Conservation (phyloP, 768 basidiomycete genomes). For the Amyloporia xantha region DNA sequence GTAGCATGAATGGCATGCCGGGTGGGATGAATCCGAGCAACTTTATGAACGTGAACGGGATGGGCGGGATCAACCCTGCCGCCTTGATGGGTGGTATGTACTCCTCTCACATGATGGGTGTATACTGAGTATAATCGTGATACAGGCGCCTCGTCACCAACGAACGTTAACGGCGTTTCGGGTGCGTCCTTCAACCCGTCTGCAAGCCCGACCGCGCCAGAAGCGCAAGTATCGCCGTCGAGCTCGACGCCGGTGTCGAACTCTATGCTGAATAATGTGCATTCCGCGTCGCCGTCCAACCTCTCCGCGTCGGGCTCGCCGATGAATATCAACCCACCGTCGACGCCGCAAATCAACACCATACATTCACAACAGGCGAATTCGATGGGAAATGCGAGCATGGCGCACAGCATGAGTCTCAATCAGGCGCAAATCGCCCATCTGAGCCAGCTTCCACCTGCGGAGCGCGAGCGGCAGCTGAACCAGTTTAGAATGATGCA, state of each 20-base stretch:
- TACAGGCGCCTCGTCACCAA: slow-evolving; percentile 1
- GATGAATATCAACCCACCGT: neutral
- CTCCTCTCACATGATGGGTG: slow-evolving; percentile 9
- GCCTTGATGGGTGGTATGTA: slow-evolving; percentile 14
- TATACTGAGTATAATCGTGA: slow-evolving; percentile 3
- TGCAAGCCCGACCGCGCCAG: neutral
- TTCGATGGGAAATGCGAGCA: slow-evolving; percentile 11
- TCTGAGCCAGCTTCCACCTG: slow-evolving; percentile 23
- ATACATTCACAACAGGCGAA: slow-evolving; percentile 4
- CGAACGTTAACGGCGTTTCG: neutral
- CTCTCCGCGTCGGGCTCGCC: neutral
- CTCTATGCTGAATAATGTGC: neutral
- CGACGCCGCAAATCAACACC: slow-evolving; percentile 5
- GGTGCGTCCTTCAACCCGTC: neutral
- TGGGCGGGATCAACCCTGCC: slow-evolving; percentile 18
- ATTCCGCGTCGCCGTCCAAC: neutral
- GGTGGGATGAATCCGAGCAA: slow-evolving; percentile 8
- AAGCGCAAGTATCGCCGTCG: neutral
- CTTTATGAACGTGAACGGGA: slow-evolving; percentile 13
- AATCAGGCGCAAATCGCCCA: slow-evolving; percentile 18
- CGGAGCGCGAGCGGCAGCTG: slow-evolving; percentile 17
- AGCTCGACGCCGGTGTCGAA: neutral
- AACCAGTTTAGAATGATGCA: slow-evolving; percentile 18
- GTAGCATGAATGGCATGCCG: slow-evolving; percentile 18
- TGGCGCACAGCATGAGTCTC: neutral